Evolutionary conservation across 192 early-diverging fungal genomes (phyloP).

Genomic region (Podila epicladia): DNA sequence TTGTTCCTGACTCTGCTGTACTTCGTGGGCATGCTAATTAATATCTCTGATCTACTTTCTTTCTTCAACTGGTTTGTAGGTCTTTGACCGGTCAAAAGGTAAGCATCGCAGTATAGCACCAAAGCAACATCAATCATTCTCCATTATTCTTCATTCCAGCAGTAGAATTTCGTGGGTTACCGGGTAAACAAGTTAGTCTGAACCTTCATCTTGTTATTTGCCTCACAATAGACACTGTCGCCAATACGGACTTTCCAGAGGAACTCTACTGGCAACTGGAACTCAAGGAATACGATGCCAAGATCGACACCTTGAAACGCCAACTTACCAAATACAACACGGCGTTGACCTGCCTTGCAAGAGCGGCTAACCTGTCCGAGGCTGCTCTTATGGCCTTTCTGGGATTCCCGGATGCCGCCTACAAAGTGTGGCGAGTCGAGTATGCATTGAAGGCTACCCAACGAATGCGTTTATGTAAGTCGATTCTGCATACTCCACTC

Average conservation of each 20-base stretch:
- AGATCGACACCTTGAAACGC: slow-evolving; percentile 15
- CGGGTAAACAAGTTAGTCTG: not conserved
- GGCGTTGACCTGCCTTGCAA: slow-evolving; percentile 26
- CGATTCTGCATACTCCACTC: not conserved
- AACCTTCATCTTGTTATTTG: too few relatives aligned
- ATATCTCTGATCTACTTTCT: not conserved
- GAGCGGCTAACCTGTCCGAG: slow-evolving; percentile 39
- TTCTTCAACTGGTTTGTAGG: not conserved
- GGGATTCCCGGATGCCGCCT: slow-evolving; percentile 45
- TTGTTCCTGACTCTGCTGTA: not conserved
- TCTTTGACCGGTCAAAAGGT: slow-evolving; percentile 50
- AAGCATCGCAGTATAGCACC: not conserved
- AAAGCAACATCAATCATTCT: too few relatives aligned
- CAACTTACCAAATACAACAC: slow-evolving; percentile 28
- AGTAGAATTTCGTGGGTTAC: not conserved
- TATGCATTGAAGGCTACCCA: slow-evolving; percentile 43
- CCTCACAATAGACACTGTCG: slow-evolving; percentile 21
- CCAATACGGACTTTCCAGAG: slow-evolving; percentile 44
- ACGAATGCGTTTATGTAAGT: slow-evolving; percentile 46
- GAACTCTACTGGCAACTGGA: slow-evolving; percentile 48
- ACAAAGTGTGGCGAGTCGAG: slow-evolving; percentile 45
- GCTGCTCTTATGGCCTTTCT: slow-evolving; percentile 43
- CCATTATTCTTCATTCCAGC: not conserved
- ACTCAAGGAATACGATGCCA: slow-evolving; percentile 41
- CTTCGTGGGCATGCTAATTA: not conserved